Evolutionary conservation across 176 grass and related monocot species (phyloP), one percentile per base, ranked within the genome.

Genomic region (Poa pratensis): DNA sequence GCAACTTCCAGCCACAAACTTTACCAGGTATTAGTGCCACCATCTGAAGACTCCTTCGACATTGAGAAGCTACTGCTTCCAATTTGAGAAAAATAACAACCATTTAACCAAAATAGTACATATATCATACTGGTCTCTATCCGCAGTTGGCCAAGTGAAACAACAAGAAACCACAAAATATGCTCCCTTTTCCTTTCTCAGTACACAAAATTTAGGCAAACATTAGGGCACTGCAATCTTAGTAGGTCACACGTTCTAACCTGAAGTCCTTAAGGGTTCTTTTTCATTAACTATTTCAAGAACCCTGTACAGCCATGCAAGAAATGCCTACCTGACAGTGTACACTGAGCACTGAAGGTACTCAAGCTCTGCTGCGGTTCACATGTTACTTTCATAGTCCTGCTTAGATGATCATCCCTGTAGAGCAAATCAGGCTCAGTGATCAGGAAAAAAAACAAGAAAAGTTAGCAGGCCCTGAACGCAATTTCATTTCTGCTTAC

Each of bases 231-330:
- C 35, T 5, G 43, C 22, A 74, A 9, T 27, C 35, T 15, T 9
- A 3, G 39, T 50, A 22, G 22, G 11, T 58, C 43, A 45, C 35
- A 9, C 61, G 4, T 24, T 15, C 19, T 15, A 71, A 12, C 68
- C 39, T 13, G 1, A 11, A n/a, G 20, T 40, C 19, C 19, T 1
- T 42, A 12, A 70, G 4, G 18, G 34, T 9, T 13, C 37, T 43
- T n/a, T 49, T 70, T 71, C 39, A 3, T 71, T 71, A 45, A 42
- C 24, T 45, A 71, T 71, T 67, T 45, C 11, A 71, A 71, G 39
- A 71, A 45, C 68, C 34, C 0, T 43, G 68, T 43, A 3, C 9
- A 22, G 10, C 3, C 61, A 52, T 52, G 18, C 26, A 4, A 49
- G 60, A 66, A 51, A 51, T 28, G 27, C 11, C 61, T n/a, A 22